Evolutionary conservation across 176 grass and related monocot species (phyloP).

Genomic region (Cenchrus americanus): DNA sequence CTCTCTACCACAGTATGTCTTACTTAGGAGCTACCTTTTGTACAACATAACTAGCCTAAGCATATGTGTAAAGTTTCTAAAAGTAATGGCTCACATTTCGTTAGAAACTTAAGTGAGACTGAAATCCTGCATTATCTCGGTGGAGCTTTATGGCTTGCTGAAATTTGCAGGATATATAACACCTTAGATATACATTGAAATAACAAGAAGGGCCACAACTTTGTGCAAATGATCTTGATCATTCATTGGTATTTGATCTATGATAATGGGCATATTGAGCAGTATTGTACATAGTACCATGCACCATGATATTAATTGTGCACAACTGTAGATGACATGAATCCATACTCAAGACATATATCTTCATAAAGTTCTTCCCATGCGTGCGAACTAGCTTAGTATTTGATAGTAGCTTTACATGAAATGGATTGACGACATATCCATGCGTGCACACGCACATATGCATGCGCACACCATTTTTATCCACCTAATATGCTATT

Average conservation of each 20-base stretch:
- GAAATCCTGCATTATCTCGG: neutral
- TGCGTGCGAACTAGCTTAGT: neutral
- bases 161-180: neutral
- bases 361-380: neutral
- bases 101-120: neutral
- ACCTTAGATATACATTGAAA: neutral
- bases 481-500: slow-evolving; percentile 10
- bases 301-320: neutral
- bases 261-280: neutral
- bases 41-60: slow-evolving; percentile 16
- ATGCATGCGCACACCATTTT: slow-evolving; percentile 30
- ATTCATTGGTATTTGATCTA: neutral
- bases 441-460: slow-evolving; percentile 29
- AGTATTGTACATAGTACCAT: neutral
- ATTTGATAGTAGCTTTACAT: slow-evolving; percentile 17
- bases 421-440: neutral
- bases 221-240: neutral
- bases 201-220: neutral
- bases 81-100: slow-evolving; percentile 38
- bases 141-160: neutral
- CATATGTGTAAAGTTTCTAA: slow-evolving; percentile 35
- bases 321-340: neutral
- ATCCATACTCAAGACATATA: neutral
- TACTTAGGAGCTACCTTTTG: neutral
- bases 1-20: slow-evolving; percentile 3